Conservation (phyloP, 2,329 filamentous ascomycete species). For the Cladorrhinum sp. region DNA sequence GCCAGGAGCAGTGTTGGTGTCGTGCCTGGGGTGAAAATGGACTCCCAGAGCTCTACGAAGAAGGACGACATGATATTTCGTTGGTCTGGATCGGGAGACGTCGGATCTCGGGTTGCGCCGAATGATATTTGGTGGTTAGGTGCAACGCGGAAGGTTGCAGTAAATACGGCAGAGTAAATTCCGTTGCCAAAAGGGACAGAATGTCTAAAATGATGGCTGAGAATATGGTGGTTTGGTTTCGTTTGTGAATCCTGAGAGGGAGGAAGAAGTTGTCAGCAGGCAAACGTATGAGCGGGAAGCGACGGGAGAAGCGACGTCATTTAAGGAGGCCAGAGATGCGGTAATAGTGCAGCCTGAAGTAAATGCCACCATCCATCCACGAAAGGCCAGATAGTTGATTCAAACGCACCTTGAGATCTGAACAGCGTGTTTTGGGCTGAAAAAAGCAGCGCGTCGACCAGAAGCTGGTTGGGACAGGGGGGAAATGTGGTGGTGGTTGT, state of each 20-base stretch:
- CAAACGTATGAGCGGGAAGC: not conserved
- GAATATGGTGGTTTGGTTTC: not conserved
- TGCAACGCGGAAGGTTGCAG: no score
- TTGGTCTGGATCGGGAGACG: not conserved
- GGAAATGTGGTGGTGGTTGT: conserved; percentile 4
- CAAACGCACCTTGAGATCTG: conserved; percentile 14
- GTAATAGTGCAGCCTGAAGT: not conserved
- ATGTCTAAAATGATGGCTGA: not conserved
- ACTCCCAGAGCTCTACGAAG: conserved; percentile 78
- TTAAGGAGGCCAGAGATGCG: not conserved
- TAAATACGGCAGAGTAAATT: no score
- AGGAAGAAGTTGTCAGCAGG: not conserved
- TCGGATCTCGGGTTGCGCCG: not conserved
- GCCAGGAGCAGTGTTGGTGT: conserved; percentile 85
- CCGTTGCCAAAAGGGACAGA: not conserved
- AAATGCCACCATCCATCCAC: conserved; percentile 12
- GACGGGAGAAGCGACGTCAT: not conserved
- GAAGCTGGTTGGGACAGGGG: not conserved
- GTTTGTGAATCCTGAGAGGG: not conserved
- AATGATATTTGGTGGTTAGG: no score
- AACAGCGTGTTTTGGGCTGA: conserved; percentile 21
- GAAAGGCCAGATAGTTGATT: conserved; percentile 8
- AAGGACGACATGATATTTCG: conserved; percentile 52
- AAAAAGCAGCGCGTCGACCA: conserved; percentile 16
- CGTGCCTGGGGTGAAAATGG: conserved; percentile 88